Evolutionary conservation across 2,329 filamentous ascomycete species (phyloP).

Genomic region (Boeremia exigua): DNA sequence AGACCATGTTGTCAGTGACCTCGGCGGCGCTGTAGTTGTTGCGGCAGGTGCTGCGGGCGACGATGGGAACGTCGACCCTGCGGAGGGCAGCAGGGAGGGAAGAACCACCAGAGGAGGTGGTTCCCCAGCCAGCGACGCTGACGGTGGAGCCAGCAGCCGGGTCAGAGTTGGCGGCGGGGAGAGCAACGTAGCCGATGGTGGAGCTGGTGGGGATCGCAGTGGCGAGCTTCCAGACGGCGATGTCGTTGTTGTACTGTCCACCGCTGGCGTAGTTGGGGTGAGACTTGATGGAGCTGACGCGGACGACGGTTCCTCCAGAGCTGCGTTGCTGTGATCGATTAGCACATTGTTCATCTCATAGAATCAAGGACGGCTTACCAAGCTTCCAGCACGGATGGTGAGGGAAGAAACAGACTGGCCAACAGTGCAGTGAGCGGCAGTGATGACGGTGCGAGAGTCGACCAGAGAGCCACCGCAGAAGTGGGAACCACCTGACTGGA

Average conservation of each 20-base stretch:
- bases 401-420: conserved; percentile 22
- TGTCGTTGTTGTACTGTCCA: conserved; percentile 25
- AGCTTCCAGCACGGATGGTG: conserved; percentile 29
- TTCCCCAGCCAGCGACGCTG: conserved; percentile 38
- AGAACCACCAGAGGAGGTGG: conserved; percentile 17
- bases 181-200: conserved; percentile 30
- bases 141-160: conserved; percentile 26
- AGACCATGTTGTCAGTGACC: conserved; percentile 38
- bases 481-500: conserved; percentile 28
- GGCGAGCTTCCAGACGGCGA: conserved; percentile 37
- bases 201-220: conserved; percentile 31
- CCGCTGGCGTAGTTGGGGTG: conserved; percentile 29
- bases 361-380: conserved; percentile 16
- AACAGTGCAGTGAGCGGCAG: conserved; percentile 36
- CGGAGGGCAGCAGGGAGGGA: conserved; percentile 22
- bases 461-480: conserved; percentile 37
- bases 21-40: conserved; percentile 22
- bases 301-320: conserved; percentile 29
- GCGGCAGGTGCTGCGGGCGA: conserved; percentile 34
- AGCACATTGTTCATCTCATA: not conserved
- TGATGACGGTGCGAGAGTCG: conserved; percentile 36
- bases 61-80: conserved; percentile 39
- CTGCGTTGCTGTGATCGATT: conserved; percentile 18
- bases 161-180: conserved; percentile 32
- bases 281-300: conserved; percentile 25